Base-by-base conservation (phyloP, 345 rosid species). In the Iberis pinnata region DNA sequence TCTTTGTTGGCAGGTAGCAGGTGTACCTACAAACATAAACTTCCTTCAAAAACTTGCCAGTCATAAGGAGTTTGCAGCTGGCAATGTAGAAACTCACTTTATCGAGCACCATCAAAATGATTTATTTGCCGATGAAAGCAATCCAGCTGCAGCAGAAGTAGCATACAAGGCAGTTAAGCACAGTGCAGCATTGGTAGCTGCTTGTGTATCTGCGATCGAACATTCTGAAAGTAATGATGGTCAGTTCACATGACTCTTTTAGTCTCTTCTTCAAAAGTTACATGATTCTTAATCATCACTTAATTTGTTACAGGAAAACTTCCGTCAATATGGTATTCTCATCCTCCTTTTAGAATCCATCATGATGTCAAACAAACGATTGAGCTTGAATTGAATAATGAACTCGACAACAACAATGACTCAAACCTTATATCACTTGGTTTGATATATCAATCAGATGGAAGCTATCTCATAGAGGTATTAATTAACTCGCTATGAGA, bases 51-150 rank as follows among this genome's bases (percentile, higher is more conserved):
- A 76, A 46, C 95, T 90, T 69, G 84, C 92, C 41, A 72, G 70
- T 63, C 89, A 90, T 50, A 68, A 52, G 70, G 87, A 76, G 60
- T 90, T 90, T 71, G 77, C 71, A 72, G 78, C 64, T 69, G 96
- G 89, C 37, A 64, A 78, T 40, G 90, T 90, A 62, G 98, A 90
- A 80, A 90, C 96, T 8, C 98, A 90, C 77, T 87, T 90, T 64
- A 84, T 90, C 25, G 95, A 87, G 68, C 79, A 81, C 62, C 78
- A 82, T 55, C 79, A 71, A 53, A 82, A 70, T 49, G 96, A 82
- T 49, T 77, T 87, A 45, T 87, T 90, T 70, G 56, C 71, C 70
- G 86, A 82, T 57, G 80, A 75, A 68, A 67, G 67, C 59, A 68
- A 77, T 56, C 62, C 76, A 50, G 47, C 27, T n/a, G 60, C 64